Evolutionary conservation across 345 rosid species (phyloP), one percentile per base, ranked within the genome.

Genomic region (Noccaea caerulescens): DNA sequence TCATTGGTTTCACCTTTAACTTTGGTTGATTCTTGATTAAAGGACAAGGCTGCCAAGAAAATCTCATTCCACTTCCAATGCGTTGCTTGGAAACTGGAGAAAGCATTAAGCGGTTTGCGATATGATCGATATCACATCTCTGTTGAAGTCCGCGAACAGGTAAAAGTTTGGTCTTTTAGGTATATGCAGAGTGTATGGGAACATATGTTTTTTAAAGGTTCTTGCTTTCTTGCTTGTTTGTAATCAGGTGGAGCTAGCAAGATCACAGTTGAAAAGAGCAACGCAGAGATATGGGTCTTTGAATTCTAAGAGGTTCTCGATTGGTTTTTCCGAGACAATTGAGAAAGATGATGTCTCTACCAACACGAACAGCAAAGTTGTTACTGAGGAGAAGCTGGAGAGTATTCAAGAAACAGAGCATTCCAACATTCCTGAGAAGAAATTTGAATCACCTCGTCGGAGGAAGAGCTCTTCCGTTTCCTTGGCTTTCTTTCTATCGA

Each of bases 131-230:
- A 88, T 52, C 84, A 87, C 52, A 87, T 94, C 82, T 88, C 99
- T 5, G 92, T 82, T 71, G 97, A 91, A 78, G 92, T 94, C 34
- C 84, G 78, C 7, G 96, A 94, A 71, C 96, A 91, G 96, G 97
- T 91, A 75, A 32, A 32, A 25, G 39, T 27, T 37, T 9, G 1
- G 37, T 54, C 47, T 13, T 14, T 52, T 34, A 16, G 25, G 0
- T 25, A 44, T 44, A 44, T 44, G 49, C 18, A 25, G 30, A 18
- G 2, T 78, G 10, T 5, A 30, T 32, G 13, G 27, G 2, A 46
- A 62, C 41, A 18, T 11, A 12, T 46, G 7, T 41, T 72, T 73
- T 25, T 43, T 1, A 5, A 33, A 75, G 33, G 51, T 12, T 53
- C 12, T 47, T 46, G 59, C 1, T 25, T 25, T 25, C 27, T 25